Evolutionary conservation across 768 basidiomycete genomes (phyloP), one percentile per base, ranked within the genome.

Genomic region (Tylopilus sp.): DNA sequence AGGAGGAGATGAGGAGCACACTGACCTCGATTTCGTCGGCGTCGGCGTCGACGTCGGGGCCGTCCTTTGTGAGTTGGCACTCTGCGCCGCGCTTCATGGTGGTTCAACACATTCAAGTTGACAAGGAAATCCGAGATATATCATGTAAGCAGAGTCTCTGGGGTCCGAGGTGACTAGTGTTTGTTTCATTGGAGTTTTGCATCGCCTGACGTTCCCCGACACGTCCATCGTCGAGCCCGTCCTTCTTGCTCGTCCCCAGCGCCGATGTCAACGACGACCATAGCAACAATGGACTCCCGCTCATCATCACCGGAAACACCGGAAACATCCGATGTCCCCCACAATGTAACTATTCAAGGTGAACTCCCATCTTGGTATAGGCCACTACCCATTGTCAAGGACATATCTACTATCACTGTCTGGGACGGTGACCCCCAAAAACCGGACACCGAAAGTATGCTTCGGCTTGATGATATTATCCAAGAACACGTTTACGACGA

Each of bases 61-160:
- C 74, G 52, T 83, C 84, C 59, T 81, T 88, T 11, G 76, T 74
- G 30, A 91, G 62, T 59, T 91, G 85, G 53, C 70, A 79, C 46
- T 90, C 88, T 64, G 88, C 88, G 49, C 75, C 78, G 65, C 88
- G 80, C 70, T 91, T 91, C 85, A 89, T 85, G 59, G 43, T 64
- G 53, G 46, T 22, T 41, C 15, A 53, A 44, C 46, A 33, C 26
- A 26, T 3, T n/a, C 20, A n/a, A n/a, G n/a, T 25, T 23, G 28
- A 26, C 20, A 43, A 43, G n/a, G 40, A 48, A 59, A 12, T 31
- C 11, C 5, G 26, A 31, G 15, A 61, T 55, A 38, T 43, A 58
- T 63, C 47, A 63, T 13, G 49, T 60, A 58, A 70, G 49, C 44
- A 21, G 26, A 9, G 31, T 59, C 47, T 38, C 44, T 4, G 52